phyloP scores from a whole-genome alignment of 148 eudicot species.

The Spergularia marina region DNA sequence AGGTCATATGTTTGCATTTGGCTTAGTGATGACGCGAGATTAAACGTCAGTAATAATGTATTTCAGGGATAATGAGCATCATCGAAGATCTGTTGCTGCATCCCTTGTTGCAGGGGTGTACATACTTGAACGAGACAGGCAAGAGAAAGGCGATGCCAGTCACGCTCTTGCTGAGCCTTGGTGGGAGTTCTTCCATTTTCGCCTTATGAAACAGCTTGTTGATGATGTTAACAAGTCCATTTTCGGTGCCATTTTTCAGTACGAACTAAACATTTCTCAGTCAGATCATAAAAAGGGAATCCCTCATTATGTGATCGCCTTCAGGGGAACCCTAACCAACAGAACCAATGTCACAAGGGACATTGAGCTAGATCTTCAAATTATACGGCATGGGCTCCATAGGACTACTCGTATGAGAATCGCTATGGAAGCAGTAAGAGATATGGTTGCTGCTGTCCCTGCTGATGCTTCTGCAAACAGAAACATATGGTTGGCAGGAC shows the following conservation, averaged over 20 bases:
- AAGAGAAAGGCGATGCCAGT: slow-evolving; percentile 37
- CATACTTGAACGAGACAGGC: slow-evolving; percentile 60
- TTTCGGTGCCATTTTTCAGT: slow-evolving; percentile 60
- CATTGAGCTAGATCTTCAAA: slow-evolving; percentile 41
- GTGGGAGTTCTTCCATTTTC: slow-evolving; percentile 64
- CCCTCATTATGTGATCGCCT: slow-evolving; percentile 63
- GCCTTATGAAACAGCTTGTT: slow-evolving; percentile 27
- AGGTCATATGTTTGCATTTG: neutral
- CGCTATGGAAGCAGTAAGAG: slow-evolving; percentile 30
- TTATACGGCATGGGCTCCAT: slow-evolving; percentile 36
- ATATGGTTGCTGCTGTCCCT: neutral
- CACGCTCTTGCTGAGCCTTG: slow-evolving; percentile 64
- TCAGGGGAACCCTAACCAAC: slow-evolving; percentile 58
- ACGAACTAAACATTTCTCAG: slow-evolving; percentile 22
- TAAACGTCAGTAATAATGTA: neutral
- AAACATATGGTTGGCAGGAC: slow-evolving; percentile 65
- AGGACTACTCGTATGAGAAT: slow-evolving; percentile 37
- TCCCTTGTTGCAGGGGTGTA: slow-evolving; percentile 75
- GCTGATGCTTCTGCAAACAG: slow-evolving; percentile 17
- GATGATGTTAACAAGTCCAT: slow-evolving; percentile 48
- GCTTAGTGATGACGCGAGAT: neutral
- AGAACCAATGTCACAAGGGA: slow-evolving; percentile 41
- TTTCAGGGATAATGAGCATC: slow-evolving; percentile 15
- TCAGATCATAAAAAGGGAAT: slow-evolving; percentile 17
- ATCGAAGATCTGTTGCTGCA: slow-evolving; percentile 54